These are phyloP conservation scores for Aegilops bicornis DNA, from an alignment of 176 grass and related monocot genomes.

Conservation along the genomic window DNA sequence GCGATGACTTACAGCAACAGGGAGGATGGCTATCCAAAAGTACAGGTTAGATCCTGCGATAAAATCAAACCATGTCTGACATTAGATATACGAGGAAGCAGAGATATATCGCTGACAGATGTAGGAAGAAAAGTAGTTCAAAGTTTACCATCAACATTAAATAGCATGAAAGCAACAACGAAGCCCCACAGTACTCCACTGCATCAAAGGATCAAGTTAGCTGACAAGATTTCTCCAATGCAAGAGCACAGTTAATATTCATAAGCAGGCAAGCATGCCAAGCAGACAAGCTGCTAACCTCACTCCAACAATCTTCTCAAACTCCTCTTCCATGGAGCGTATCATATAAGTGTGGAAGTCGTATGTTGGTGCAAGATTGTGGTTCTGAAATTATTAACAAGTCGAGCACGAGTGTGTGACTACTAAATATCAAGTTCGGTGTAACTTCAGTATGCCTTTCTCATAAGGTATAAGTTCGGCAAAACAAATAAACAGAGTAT, in stretches of 20 bases:
- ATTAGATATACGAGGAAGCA: background rate
- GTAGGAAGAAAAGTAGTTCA: too few species aligned
- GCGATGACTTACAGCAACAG: slow-evolving; percentile 59
- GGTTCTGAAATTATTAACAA: slow-evolving; percentile 64
- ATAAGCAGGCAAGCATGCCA: too few species aligned
- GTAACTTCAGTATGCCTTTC: background rate
- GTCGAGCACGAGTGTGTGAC: slow-evolving; percentile 15
- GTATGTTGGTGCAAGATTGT: slow-evolving; percentile 71
- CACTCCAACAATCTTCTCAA: slow-evolving; percentile 94
- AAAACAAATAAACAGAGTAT: background rate
- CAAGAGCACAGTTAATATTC: background rate
- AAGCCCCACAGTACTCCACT: slow-evolving; percentile 94
- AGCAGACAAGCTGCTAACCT: too few species aligned
- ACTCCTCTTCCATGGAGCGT: slow-evolving; percentile 98
- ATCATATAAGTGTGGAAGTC: slow-evolving; percentile 98
- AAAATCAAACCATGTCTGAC: slow-evolving; percentile 1
- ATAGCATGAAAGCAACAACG: slow-evolving; percentile 94
- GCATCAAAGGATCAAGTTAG: slow-evolving; percentile 40
- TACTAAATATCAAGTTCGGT: background rate
- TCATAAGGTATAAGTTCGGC: background rate
- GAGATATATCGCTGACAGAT: too few species aligned
- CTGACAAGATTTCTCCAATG: background rate
- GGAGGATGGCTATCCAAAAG: slow-evolving; percentile 99
- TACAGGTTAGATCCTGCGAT: slow-evolving; percentile 92
- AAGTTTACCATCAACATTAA: slow-evolving; percentile 79